These are phyloP conservation scores for Trifolium fragiferum DNA, from an alignment of 306 rosid species.

Conservation along the genomic window DNA sequence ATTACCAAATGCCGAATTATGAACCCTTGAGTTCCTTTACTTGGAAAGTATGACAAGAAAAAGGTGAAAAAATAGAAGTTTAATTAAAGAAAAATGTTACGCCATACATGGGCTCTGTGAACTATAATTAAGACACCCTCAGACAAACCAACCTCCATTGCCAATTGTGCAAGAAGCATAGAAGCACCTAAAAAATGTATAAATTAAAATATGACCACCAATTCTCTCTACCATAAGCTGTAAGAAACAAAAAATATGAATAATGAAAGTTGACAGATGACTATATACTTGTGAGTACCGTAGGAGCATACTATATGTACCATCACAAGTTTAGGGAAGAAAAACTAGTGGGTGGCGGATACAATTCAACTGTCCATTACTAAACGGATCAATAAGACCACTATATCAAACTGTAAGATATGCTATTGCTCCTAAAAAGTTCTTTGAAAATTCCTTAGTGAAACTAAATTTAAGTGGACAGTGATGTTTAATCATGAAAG, in stretches of 20 bases:
- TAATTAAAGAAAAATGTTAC: neutral
- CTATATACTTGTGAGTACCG: neutral
- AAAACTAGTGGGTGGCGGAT: neutral
- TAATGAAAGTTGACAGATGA: neutral
- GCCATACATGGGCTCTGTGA: conserved; percentile 86
- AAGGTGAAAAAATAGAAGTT: conserved; percentile 16
- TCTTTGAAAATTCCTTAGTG: neutral
- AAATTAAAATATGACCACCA: neutral
- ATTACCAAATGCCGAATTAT: neutral
- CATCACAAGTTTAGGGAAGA: neutral
- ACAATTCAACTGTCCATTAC: neutral
- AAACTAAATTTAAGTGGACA: conserved; percentile 20
- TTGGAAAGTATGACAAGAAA: neutral
- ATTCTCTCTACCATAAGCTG: neutral
- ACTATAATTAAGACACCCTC: conserved; percentile 89
- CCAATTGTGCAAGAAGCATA: conserved; percentile 83
- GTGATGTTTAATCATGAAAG: conserved; percentile 8
- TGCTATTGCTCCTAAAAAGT: neutral
- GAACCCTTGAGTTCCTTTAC: neutral
- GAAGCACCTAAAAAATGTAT: conserved; percentile 72
- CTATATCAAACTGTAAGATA: neutral
- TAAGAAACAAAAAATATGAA: neutral
- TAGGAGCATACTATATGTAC: neutral
- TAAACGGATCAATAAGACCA: neutral
- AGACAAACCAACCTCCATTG: conserved; percentile 96